Evolutionary conservation across 176 grass and related monocot genomes (phyloP).

Genomic region (Chloris gayana): DNA sequence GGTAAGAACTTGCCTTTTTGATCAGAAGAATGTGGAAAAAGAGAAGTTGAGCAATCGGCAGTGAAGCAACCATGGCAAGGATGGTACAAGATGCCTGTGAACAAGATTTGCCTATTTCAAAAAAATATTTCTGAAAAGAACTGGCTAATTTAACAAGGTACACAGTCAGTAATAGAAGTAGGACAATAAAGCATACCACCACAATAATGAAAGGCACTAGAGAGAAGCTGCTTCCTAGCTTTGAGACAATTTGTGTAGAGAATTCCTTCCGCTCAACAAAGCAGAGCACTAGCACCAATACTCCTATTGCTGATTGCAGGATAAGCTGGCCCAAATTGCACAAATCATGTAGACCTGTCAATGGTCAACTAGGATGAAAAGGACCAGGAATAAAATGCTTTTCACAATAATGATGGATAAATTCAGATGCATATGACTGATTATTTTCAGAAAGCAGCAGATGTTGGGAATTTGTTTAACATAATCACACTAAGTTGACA

Average conservation of each 20-base stretch:
- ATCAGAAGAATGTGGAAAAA: conserved; percentile 99
- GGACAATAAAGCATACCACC: conserved; percentile 60
- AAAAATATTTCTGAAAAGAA: conserved; percentile 30
- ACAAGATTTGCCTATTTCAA: conserved; percentile 22
- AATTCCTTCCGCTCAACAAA: conserved; percentile 82
- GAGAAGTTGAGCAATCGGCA: conserved; percentile 92
- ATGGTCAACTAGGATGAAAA: conserved; percentile 99
- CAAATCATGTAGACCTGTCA: conserved; percentile 91
- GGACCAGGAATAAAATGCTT: conserved; percentile 85
- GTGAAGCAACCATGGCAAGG: conserved; percentile 83
- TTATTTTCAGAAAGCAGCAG: conserved; percentile 14
- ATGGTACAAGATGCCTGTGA: conserved; percentile 78
- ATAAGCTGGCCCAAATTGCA: conserved; percentile 95
- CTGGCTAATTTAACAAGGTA: not conserved
- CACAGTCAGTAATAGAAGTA: conserved; percentile 20
- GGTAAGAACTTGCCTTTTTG: conserved; percentile 75
- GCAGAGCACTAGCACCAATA: conserved; percentile 94
- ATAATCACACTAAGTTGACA: not conserved
- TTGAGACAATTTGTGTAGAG: conserved; percentile 75
- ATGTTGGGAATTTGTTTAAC: conserved; percentile 9
- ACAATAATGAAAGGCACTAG: conserved; percentile 87
- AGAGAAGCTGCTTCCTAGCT: conserved; percentile 99
- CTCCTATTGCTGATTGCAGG: conserved; percentile 78
- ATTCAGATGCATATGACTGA: conserved; percentile 24
- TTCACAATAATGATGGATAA: conserved; percentile 32